Evolutionary conservation across 371 early-diverging fungal genomes (phyloP).

Genomic region (Fennellomyces sp.): DNA sequence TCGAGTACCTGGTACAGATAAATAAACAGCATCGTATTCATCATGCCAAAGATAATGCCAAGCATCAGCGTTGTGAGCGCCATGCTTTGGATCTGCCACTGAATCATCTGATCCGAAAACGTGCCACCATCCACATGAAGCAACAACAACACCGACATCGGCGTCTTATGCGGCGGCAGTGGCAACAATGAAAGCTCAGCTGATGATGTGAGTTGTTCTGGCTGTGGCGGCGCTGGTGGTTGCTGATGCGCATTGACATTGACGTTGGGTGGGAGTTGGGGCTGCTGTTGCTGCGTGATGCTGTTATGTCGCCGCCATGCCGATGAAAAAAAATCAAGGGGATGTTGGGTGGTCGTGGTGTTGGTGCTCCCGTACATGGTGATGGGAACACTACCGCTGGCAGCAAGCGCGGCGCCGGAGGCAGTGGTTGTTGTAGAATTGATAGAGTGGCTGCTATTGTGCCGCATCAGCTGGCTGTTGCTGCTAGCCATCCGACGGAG

Average conservation of each 20-base stretch:
- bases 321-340: conserved; percentile 3
- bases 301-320: not conserved
- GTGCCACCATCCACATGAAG: conserved; percentile 1
- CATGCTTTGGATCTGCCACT: conserved; percentile 17
- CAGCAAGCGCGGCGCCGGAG: conserved; percentile 9
- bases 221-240: conserved; percentile 6
- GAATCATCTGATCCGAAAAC: conserved; percentile 2
- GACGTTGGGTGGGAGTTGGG: not conserved
- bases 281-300: conserved; percentile 6
- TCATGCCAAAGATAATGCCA: conserved; percentile 25
- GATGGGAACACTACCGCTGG: conserved; percentile 15
- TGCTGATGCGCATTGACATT: not conserved
- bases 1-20: conserved; percentile 27
- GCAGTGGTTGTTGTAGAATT: conserved; percentile 11
- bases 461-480: conserved; percentile 9
- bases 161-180: conserved; percentile 27
- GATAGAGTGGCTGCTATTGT: conserved; percentile 14
- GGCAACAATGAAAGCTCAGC: conserved; percentile 35
- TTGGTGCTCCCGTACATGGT: conserved; percentile 13
- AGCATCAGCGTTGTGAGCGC: conserved; percentile 27
- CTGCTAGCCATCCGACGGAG: conserved; percentile 29
- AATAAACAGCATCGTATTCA: conserved; percentile 32
- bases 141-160: conserved; percentile 24
- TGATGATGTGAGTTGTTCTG: conserved; percentile 11
- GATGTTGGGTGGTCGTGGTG: conserved; percentile 5